These are phyloP conservation scores for Quercus dentata DNA, from an alignment of 306 rosid genomes.

Conservation along the genomic window DNA sequence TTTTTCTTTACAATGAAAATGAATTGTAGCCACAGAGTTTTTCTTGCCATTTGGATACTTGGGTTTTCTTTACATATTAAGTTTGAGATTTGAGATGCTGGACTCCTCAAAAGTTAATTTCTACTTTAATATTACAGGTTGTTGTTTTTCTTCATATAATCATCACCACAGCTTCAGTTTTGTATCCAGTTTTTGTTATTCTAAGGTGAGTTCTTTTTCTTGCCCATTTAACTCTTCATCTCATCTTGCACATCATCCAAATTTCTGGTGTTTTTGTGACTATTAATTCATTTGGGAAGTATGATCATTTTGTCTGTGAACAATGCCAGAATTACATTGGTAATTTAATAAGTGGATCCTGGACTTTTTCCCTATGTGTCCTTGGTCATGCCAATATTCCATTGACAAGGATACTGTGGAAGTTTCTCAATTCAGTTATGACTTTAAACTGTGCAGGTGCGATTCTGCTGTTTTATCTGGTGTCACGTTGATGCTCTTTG, in stretches of 20 bases:
- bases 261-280: not conserved
- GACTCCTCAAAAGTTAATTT: slow-evolving; percentile 17
- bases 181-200: slow-evolving; percentile 76
- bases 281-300: not conserved
- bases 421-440: slow-evolving; percentile 8
- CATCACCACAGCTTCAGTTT: slow-evolving; percentile 52
- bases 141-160: slow-evolving; percentile 61
- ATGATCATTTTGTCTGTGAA: not conserved
- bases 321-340: not conserved
- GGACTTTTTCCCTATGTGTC: not conserved
- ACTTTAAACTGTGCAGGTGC: slow-evolving; percentile 49
- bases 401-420: slow-evolving; percentile 11
- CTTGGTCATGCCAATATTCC: slow-evolving; percentile 9
- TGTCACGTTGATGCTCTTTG: slow-evolving; percentile 71
- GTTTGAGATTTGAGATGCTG: not conserved
- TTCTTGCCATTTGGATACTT: slow-evolving; percentile 10
- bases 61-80: not conserved
- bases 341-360: not conserved
- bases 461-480: slow-evolving; percentile 87
- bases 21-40: not conserved
- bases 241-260: not conserved
- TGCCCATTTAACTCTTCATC: not conserved
- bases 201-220: slow-evolving; percentile 52
- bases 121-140: slow-evolving; percentile 45
- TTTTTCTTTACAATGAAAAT: slow-evolving; percentile 11